Evolutionary conservation across 2,329 filamentous ascomycete species (phyloP).

Genomic region (Fusarium algeriense): DNA sequence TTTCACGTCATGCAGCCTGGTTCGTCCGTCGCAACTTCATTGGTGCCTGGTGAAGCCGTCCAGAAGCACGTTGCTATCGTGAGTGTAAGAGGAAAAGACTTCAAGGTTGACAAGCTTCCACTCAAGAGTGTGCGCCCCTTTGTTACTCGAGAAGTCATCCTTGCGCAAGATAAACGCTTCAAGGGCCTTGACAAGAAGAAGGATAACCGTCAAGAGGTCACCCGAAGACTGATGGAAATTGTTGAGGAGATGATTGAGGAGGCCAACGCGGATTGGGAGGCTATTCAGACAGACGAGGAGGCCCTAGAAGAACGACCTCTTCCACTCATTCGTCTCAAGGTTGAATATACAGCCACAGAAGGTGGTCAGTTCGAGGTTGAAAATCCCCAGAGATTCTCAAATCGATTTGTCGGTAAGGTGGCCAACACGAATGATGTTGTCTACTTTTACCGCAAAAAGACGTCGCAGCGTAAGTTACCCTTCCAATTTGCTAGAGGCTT

Average conservation of each 20-base stretch:
- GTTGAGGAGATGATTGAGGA: conserved; percentile 90
- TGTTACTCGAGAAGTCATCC: conserved; percentile 83
- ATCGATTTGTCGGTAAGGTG: conserved; percentile 88
- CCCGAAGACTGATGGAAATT: conserved; percentile 78
- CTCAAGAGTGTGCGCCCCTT: conserved; percentile 93
- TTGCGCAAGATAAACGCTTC: conserved; percentile 81
- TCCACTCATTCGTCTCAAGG: conserved; percentile 88
- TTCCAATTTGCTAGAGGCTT: rapidly evolving
- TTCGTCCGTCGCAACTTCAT: conserved; percentile 93
- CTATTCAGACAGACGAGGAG: conserved; percentile 76
- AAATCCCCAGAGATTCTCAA: conserved; percentile 96
- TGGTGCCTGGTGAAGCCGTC: conserved; percentile 89
- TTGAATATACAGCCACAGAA: conserved; percentile 88
- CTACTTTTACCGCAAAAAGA: conserved; percentile 91
- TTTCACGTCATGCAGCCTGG: conserved; percentile 98
- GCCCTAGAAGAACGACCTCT: conserved; percentile 74
- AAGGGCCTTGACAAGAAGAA: conserved; percentile 82
- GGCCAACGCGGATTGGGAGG: conserved; percentile 83
- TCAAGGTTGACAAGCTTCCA: conserved; percentile 82
- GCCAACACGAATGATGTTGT: conserved; percentile 96
- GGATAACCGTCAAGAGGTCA: conserved; percentile 86
- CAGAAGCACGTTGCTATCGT: conserved; percentile 91
- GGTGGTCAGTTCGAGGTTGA: conserved; percentile 90
- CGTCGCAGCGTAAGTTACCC: conserved; percentile 53
- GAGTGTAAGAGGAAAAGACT: conserved; percentile 84